Evolutionary conservation across 2,329 filamentous ascomycete genomes (phyloP), one percentile per base, ranked within the genome.

Genomic region (Trichoderma pleuroti): DNA sequence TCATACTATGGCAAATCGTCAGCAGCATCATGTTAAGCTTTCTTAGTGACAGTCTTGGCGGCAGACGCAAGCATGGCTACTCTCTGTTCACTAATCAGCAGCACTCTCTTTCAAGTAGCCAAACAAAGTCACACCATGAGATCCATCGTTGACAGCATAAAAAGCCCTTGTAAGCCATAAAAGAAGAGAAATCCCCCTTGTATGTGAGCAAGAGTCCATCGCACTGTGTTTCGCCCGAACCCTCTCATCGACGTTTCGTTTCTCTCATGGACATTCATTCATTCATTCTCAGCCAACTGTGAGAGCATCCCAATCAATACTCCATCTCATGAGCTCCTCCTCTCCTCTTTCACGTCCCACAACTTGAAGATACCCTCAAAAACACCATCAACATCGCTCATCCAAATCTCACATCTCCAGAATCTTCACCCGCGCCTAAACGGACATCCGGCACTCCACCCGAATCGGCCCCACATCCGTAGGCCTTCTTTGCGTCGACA

Each of bases 391-490:
- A 7, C 28, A 21, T 32, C 39, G 26, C 9, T 16, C 42, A n/a
- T 26, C 16, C 42, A 21, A 49, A 34, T 30, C 30, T 11, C 21
- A 12, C 30, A 18, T 26, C 30, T 52, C 59, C 59, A 32, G 16
- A 28, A 36, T 56, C 59, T 32, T 62, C 26, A 34, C 49, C 70
- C 49, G 28, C 46, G 36, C 28, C 7, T 24, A 28, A 59, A 12
- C 36, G 26, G 60, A 65, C 52, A 28, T 34, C 68, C 60, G 52
- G 46, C 9, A 24, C 64, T 68, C 61, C 61, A 63, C 60, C 32
- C n/a, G 36, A 49, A 30, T 57, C 68, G 68, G 70, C 66, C 70
- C 70, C 70, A 70, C 70, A 65, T 30, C 59, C 66, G 67, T 69
- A 54, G 39, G 12, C 30, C 60, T 65, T 46, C 67, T 30, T 12